Evolutionary conservation across 345 rosid genomes (phyloP).

Genomic region (Ricinus communis): DNA sequence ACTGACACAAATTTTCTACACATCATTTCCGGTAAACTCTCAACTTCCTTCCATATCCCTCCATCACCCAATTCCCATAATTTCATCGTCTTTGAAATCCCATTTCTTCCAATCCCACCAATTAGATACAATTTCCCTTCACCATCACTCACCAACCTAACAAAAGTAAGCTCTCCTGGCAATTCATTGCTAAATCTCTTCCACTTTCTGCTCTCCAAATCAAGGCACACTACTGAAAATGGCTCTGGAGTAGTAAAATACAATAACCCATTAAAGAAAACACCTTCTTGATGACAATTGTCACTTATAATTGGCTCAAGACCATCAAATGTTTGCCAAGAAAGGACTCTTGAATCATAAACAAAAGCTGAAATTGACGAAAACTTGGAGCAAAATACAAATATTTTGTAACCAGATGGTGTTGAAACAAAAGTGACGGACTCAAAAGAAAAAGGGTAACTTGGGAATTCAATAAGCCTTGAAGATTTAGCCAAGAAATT

Average conservation of each 20-base stretch:
- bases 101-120: constrained; percentile 78
- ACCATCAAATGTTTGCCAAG: constrained; percentile 53
- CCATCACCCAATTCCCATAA: constrained; percentile 56
- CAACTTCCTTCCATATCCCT: constrained; percentile 57
- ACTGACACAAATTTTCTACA: constrained; percentile 78
- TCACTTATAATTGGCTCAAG: constrained; percentile 41
- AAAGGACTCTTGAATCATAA: constrained; percentile 50
- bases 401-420: constrained; percentile 54
- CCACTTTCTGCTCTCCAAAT: constrained; percentile 51
- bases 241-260: constrained; percentile 69
- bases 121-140: constrained; percentile 62
- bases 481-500: constrained; percentile 64
- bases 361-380: constrained; percentile 44
- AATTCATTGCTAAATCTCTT: constrained; percentile 34
- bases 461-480: constrained; percentile 55
- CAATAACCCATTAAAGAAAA: constrained; percentile 48
- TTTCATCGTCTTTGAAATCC: constrained; percentile 71
- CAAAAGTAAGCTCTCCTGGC: constrained; percentile 55
- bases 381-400: constrained; percentile 46
- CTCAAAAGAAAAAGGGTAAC: constrained; percentile 60
- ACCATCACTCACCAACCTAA: constrained; percentile 58
- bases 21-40: constrained; percentile 68
- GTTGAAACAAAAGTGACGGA: constrained; percentile 59
- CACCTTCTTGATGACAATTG: constrained; percentile 60
- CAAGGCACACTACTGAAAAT: constrained; percentile 47